Base-by-base conservation (phyloP, 2,329 filamentous ascomycete genomes). In the Harringtonia lauricola region DNA sequence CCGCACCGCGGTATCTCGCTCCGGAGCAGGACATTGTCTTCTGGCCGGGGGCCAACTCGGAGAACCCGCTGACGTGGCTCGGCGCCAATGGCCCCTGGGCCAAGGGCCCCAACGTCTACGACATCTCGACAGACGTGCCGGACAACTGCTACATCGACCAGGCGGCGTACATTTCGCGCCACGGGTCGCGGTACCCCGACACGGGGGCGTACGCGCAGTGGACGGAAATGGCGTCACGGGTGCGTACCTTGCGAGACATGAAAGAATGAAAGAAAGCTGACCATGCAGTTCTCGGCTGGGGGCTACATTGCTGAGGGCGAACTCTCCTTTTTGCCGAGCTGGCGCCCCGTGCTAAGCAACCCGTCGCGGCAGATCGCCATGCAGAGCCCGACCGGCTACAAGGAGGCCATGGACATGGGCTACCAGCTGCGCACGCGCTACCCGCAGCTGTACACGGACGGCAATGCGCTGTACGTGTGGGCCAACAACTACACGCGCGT, bases 401-500 rank as follows among this genome's bases (percentile, higher is more conserved):
- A 79, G 50, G 80, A 83, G 55, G 59, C 71, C 0, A 66, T 70
- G 34, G 71, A 74, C 46, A 62, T 79, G 57, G 75, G 74, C 7
- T 72, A 75, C 44, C 62, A 62, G 3, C 62, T 76, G 41, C 59
- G 70, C 35, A 71, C 65, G 1, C 63, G 65, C 13, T 71, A 71
- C 44, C 66, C 68, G 0, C 57, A 70, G 31, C 64, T 82, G 17
- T 74, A 74, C 50, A 51, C 55, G 1, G 64, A 70, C 41, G 66
- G 68, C 8, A 62, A 68, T 6, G 54, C 63, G 9, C 81, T 82
- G 51, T 63, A 71, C 9, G 70, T 79, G 8, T 84, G 76, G 75
- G 70, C 76, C 17, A 84, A 83, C 55, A 73, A 78, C 51, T 83
- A 83, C 56, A 71, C 74, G 7, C 70, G 76, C 7, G 76, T 80